These are phyloP conservation scores for Cordyceps pruinosa DNA, from an alignment of 2,329 filamentous ascomycete genomes.

Conservation along the genomic window DNA sequence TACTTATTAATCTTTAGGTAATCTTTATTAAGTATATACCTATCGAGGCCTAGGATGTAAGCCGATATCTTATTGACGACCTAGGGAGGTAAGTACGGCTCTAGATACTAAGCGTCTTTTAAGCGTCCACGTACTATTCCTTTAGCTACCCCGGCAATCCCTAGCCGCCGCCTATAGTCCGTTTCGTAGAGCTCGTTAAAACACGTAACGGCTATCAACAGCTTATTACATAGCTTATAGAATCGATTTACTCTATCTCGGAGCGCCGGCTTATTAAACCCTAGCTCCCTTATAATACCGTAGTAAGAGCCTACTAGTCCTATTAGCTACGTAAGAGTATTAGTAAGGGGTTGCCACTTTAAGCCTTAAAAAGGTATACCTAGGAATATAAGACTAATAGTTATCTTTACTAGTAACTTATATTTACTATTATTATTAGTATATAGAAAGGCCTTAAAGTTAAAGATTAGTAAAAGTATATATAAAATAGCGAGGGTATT, in stretches of 20 bases:
- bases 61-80: conserved; percentile 11
- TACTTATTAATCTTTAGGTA: conserved; percentile 14
- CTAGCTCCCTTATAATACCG: conserved; percentile 14
- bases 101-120: neutral
- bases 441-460: conserved; percentile 13
- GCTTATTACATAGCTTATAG: neutral
- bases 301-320: conserved; percentile 14
- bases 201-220: neutral
- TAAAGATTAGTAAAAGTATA: neutral
- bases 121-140: neutral
- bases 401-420: conserved; percentile 1
- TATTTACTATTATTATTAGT: conserved; percentile 13
- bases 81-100: conserved; percentile 1
- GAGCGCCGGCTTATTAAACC: conserved; percentile 13
- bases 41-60: conserved; percentile 9
- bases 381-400: conserved; percentile 14
- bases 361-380: conserved; percentile 16
- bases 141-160: neutral
- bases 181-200: neutral
- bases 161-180: neutral
- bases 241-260: conserved; percentile 16
- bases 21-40: conserved; percentile 8
- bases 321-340: conserved; percentile 9
- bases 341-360: conserved; percentile 9
- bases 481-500: neutral